Evolutionary conservation across 257 asterid genomes (phyloP).

Genomic region (Nicotiana otophora): DNA sequence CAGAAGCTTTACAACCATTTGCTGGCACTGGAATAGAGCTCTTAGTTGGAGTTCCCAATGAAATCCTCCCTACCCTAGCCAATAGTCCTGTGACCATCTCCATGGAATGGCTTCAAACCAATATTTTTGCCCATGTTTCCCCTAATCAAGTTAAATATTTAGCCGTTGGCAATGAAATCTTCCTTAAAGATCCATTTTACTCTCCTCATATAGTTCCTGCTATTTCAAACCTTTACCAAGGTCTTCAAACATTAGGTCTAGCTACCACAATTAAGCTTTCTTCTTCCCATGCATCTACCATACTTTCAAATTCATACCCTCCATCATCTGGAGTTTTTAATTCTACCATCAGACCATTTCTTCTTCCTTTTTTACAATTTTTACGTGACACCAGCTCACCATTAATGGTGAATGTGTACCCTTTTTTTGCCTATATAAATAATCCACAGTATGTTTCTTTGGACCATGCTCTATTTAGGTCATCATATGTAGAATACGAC

Average conservation of each 20-base stretch:
- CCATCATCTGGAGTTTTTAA: constrained; percentile 50
- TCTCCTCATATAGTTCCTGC: constrained; percentile 45
- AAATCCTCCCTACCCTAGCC: constrained; percentile 57
- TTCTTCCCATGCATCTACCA: constrained; percentile 46
- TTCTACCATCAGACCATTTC: constrained; percentile 18
- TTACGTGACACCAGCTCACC: constrained; percentile 38
- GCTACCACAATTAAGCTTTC: constrained; percentile 41
- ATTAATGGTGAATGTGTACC: constrained; percentile 64
- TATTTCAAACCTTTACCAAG: constrained; percentile 40
- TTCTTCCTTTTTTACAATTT: constrained; percentile 42
- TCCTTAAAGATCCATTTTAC: constrained; percentile 46
- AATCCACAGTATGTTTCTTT: constrained; percentile 25
- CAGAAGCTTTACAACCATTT: constrained; percentile 40
- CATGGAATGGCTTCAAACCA: constrained; percentile 45
- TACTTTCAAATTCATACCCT: constrained; percentile 49
- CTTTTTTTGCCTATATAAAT: constrained; percentile 45
- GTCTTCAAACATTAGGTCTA: constrained; percentile 43
- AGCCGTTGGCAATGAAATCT: constrained; percentile 60
- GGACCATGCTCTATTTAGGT: constrained; percentile 52
- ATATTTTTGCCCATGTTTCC: constrained; percentile 36
- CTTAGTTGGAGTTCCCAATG: constrained; percentile 63
- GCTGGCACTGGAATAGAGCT: constrained; percentile 47
- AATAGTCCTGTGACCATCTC: constrained; percentile 35
- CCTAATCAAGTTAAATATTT: constrained; percentile 49
- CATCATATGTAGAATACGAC: constrained; percentile 30